These are phyloP conservation scores for Monosporascus sp. DNA, from an alignment of 2,329 filamentous ascomycete genomes.

Conservation along the genomic window DNA sequence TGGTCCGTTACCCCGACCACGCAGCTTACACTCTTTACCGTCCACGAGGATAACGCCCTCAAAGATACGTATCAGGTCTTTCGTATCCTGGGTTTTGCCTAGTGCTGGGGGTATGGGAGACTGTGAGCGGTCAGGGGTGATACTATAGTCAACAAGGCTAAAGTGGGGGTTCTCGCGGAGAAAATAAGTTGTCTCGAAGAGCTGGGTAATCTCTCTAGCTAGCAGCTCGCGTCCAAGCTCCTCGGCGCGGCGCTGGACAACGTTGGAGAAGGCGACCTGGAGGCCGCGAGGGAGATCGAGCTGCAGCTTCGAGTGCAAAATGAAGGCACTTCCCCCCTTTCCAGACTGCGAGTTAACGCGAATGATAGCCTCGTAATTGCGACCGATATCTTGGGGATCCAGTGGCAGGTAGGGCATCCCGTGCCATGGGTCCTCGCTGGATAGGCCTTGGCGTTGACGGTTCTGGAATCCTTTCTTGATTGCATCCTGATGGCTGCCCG, in stretches of 20 bases:
- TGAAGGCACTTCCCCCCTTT: slow-evolving; percentile 92
- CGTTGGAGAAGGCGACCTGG: slow-evolving; percentile 83
- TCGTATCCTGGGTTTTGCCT: slow-evolving; percentile 71
- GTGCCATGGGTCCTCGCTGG: slow-evolving; percentile 63
- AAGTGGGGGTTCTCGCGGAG: slow-evolving; percentile 80
- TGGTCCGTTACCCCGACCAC: slow-evolving; percentile 80
- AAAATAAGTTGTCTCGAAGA: slow-evolving; percentile 89
- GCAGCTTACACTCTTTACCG: slow-evolving; percentile 70
- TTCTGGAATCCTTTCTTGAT: slow-evolving; percentile 87
- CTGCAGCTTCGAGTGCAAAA: slow-evolving; percentile 82
- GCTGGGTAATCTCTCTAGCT: slow-evolving; percentile 72
- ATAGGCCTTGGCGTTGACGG: slow-evolving; percentile 56
- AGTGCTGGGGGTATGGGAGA: slow-evolving; percentile 65
- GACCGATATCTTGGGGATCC: slow-evolving; percentile 87
- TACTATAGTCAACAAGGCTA: slow-evolving; percentile 84
- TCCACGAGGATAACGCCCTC: slow-evolving; percentile 81
- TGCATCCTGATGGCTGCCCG: slow-evolving; percentile 88
- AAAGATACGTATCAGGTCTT: slow-evolving; percentile 76
- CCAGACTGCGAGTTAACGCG: slow-evolving; percentile 95
- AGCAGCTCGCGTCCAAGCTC: slow-evolving; percentile 76
- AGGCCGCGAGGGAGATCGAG: slow-evolving; percentile 90
- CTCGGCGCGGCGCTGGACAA: slow-evolving; percentile 81
- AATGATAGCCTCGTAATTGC: slow-evolving; percentile 95
- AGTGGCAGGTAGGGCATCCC: slow-evolving; percentile 86
- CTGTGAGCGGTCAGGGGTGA: slow-evolving; percentile 73